Percentiles rank a stretch among this genome's conserved stretches.
These are phyloP conservation scores for Lentinula sp. DNA, from an alignment of 768 basidiomycete genomes.

Conservation along the genomic window DNA sequence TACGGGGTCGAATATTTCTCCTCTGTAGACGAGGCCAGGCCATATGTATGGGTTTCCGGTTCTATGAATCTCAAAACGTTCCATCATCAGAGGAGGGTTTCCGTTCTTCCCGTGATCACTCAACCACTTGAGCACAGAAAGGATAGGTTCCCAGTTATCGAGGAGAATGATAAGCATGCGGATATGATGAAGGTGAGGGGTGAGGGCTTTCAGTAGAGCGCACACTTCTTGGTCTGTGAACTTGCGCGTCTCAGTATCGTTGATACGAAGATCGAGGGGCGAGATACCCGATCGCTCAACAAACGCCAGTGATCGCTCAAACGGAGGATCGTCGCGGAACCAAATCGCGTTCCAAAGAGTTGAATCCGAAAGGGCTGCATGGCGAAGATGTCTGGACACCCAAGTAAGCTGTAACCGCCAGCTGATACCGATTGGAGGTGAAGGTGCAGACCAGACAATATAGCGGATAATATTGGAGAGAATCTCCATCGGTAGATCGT, in stretches of 20 bases:
- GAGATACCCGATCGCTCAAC: conserved; percentile 50
- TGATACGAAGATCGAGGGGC: conserved; percentile 57
- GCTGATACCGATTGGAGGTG: conserved; percentile 26
- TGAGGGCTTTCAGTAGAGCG: conserved; percentile 42
- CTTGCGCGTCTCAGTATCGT: conserved; percentile 29
- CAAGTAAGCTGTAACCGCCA: conserved; percentile 48
- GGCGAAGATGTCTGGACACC: conserved; percentile 54
- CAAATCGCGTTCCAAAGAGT: conserved; percentile 63
- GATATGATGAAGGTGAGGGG: conserved; percentile 49
- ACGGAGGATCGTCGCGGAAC: conserved; percentile 49
- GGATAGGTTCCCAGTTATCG: conserved; percentile 47
- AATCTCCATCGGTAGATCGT: conserved; percentile 62
- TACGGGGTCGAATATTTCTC: conserved; percentile 26
- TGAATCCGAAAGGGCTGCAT: conserved; percentile 37
- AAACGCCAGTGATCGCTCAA: conserved; percentile 48
- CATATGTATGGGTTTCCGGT: conserved; percentile 40
- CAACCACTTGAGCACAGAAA: conserved; percentile 46
- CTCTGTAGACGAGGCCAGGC: conserved; percentile 24
- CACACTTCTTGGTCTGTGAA: conserved; percentile 40
- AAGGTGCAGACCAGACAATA: conserved; percentile 46
- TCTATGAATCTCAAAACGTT: conserved; percentile 64
- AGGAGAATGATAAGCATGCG: conserved; percentile 55
- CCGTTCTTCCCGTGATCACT: conserved; percentile 18
- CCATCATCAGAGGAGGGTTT: conserved; percentile 34
- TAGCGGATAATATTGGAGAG: conserved; percentile 58